Percentiles rank a stretch among this genome's conserved stretches.
Conservation (phyloP, 148 eudicot species). For the Cornus kousa region DNA sequence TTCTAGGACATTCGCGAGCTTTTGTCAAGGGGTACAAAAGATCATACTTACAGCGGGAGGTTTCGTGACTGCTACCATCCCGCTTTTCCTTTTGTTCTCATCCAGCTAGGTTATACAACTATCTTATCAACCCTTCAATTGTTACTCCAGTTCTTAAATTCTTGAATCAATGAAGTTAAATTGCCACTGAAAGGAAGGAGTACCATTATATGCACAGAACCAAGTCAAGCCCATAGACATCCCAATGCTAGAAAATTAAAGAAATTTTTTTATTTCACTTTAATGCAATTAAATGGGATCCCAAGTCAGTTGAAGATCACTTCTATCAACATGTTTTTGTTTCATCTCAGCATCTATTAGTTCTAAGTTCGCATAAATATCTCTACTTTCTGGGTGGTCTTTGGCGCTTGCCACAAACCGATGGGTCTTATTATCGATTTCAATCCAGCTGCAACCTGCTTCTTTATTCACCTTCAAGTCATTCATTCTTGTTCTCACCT, state of each 20-base stretch:
- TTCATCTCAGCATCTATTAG: not conserved
- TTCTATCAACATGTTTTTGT: not conserved
- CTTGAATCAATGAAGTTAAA: not conserved
- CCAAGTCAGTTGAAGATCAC: not conserved
- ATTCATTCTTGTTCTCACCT: constrained; percentile 19
- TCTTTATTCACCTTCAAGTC: constrained; percentile 12
- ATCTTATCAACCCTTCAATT: not conserved
- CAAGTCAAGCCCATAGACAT: not conserved
- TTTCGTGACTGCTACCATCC: not conserved
- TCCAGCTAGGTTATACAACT: not conserved
- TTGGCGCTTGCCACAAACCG: constrained; percentile 10
- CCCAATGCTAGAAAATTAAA: not conserved
- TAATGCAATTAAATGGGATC: not conserved
- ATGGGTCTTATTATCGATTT: constrained; percentile 21
- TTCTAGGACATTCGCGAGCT: no score
- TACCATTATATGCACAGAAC: not conserved
- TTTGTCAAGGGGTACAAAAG: not conserved
- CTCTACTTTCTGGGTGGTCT: constrained; percentile 13
- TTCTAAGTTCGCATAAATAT: constrained; percentile 13
- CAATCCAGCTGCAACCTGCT: constrained; percentile 28
- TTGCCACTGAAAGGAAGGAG: not conserved
- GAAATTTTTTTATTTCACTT: not conserved
- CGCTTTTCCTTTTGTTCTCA: not conserved
- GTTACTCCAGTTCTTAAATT: not conserved
- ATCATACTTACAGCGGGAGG: not conserved